Evolutionary conservation across 2,329 filamentous ascomycete genomes (phyloP), one percentile per base, ranked within the genome.

Genomic region (Chrysoporthe deuterocubensis): DNA sequence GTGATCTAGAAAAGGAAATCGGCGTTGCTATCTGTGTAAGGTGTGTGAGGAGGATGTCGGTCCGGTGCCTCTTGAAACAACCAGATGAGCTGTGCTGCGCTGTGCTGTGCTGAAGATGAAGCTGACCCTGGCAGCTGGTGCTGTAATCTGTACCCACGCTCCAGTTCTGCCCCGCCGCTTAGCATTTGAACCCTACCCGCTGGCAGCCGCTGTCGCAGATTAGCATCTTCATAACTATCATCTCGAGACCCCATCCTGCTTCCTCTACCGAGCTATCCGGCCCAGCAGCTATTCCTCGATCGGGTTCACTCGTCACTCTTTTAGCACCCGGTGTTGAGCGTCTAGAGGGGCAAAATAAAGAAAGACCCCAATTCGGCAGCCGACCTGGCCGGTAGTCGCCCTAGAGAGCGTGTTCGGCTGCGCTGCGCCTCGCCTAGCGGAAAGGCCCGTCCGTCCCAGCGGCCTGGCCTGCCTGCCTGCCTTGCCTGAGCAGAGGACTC

Each of bases 211-310:
- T 62, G 50, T 40, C 37, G 60, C 37, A 54, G 57, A 52, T 40
- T 44, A 40, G 67, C 46, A 61, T 50, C 60, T 40, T 52, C 61
- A 43, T 56, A 58, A 44, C 46, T 44, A 43, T 52, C 64, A 60
- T 50, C 63, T 52, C 58, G 59, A 21, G 18, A 62, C 43, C 46
- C 50, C 52, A 37, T 50, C 54, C 50, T 65, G 48, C 56, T 60
- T 61, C 67, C 48, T 40, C 61, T 58, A 54, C 61, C 62, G 61
- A 58, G 26, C 21, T 34, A 58, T 46, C 64, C 67, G 52, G 43
- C 44, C 32, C 34, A 42, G 43, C 7, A 40, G 57, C 54, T 2
- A 44, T 21, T 44, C 40, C n/a, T 56, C 46, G 42, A 62, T 62
- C 42, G 43, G 44, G 43, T 48, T 18, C 32, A 9, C 44, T 32